phyloP scores from a whole-genome alignment of 345 rosid genomes.

The Citrus cavaleriei region DNA sequence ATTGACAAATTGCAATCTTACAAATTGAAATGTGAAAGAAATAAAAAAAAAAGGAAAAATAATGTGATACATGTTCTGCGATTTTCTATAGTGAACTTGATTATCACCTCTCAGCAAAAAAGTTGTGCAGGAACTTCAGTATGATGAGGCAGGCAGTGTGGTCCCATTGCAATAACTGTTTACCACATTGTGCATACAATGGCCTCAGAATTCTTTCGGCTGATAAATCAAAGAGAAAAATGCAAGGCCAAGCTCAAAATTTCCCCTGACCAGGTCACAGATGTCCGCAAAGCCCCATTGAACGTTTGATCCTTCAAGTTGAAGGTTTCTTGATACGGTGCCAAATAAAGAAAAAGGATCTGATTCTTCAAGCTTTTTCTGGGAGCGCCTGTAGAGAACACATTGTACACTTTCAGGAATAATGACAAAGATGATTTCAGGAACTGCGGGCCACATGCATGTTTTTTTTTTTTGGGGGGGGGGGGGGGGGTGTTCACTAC shows the following conservation, averaged over 20 bases:
- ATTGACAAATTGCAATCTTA: constrained; percentile 6
- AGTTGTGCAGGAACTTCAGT: neutral
- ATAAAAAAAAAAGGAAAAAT: neutral
- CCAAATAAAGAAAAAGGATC: constrained; percentile 2
- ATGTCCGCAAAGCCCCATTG: constrained; percentile 12
- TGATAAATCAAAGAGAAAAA: neutral
- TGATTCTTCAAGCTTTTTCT: constrained; percentile 12
- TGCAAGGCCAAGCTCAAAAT: constrained; percentile 14
- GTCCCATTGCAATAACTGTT: constrained; percentile 1
- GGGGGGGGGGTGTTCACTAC: neutral
- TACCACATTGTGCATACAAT: constrained; percentile 8
- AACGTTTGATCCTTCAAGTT: constrained; percentile 8
- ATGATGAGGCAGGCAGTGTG: neutral
- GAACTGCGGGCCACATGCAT: neutral
- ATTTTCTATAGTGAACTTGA: constrained; percentile 13
- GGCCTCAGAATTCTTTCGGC: constrained; percentile 13
- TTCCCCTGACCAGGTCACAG: constrained; percentile 5
- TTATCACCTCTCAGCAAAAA: constrained; percentile 15
- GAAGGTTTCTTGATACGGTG: constrained; percentile 9
- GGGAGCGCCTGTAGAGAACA: constrained; percentile 12
- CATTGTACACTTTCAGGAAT: too few relatives aligned
- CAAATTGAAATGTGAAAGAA: neutral
- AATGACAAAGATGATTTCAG: neutral
- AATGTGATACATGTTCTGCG: constrained; percentile 8
- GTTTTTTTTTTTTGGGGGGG: too few relatives aligned